Conservation (phyloP, 2,329 filamentous ascomycete genomes). For the Xylariaceae sp. region DNA sequence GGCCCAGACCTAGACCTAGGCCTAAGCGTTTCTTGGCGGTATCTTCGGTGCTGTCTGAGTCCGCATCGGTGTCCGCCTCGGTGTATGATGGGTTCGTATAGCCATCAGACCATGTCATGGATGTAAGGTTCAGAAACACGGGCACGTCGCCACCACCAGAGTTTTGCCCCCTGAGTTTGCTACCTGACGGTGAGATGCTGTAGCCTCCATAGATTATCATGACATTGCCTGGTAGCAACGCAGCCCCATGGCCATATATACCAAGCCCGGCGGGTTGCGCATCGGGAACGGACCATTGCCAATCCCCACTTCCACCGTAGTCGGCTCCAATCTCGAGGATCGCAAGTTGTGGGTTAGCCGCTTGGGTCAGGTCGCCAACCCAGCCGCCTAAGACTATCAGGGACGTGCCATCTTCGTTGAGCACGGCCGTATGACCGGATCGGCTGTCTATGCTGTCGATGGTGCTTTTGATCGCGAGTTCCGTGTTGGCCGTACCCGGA, state of each 20-base stretch:
- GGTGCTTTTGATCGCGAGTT: conserved; percentile 56
- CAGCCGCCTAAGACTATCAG: conserved; percentile 86
- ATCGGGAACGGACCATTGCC: conserved; percentile 70
- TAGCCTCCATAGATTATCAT: conserved; percentile 71
- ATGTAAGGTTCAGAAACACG: conserved; percentile 61
- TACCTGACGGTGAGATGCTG: conserved; percentile 46
- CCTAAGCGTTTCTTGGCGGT: conserved; percentile 52
- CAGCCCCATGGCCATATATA: conserved; percentile 66
- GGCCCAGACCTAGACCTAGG: conserved; percentile 65
- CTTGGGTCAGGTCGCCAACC: conserved; percentile 78
- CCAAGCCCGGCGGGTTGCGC: conserved; percentile 50
- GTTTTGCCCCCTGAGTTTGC: conserved; percentile 39
- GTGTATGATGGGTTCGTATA: conserved; percentile 51
- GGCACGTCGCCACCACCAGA: conserved; percentile 26
- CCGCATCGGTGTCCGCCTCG: conserved; percentile 6
- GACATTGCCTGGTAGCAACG: conserved; percentile 65
- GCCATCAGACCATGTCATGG: conserved; percentile 53
- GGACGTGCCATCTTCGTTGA: conserved; percentile 77
- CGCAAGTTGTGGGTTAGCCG: conserved; percentile 80
- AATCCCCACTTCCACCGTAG: conserved; percentile 70
- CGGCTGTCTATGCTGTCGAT: conserved; percentile 67
- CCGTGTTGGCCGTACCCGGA: conserved; percentile 49
- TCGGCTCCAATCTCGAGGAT: conserved; percentile 75
- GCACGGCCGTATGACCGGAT: conserved; percentile 84
- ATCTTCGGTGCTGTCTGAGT: conserved; percentile 4